phyloP scores from a whole-genome alignment of 352 stramenopile species.

The Phytophthora foliorum region DNA sequence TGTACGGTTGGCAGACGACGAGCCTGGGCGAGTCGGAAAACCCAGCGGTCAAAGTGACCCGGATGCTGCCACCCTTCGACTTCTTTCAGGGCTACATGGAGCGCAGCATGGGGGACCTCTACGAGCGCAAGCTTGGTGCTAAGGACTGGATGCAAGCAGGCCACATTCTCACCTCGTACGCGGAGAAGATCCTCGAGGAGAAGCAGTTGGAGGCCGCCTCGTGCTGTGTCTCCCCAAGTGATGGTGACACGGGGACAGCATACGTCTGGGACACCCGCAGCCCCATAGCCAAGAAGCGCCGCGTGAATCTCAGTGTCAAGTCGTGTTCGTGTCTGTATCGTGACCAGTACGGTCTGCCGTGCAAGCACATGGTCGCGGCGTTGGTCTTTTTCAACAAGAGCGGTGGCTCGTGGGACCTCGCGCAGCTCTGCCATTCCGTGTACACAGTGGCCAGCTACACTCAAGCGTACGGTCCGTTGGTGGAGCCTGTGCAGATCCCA shows the following conservation, averaged over 20 bases:
- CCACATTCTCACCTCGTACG: conserved; percentile 46
- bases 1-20: conserved; percentile 54
- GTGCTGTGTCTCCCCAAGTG: conserved; percentile 54
- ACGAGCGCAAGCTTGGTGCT: conserved; percentile 48
- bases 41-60: conserved; percentile 20
- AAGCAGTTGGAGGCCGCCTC: conserved; percentile 41
- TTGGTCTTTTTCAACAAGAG: conserved; percentile 52
- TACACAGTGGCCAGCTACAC: conserved; percentile 44
- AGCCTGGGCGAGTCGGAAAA: conserved; percentile 35
- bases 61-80: conserved; percentile 47
- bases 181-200: conserved; percentile 40
- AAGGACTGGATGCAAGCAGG: conserved; percentile 38
- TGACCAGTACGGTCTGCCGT: conserved; percentile 48
- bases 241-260: conserved; percentile 46
- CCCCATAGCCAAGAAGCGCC: conserved; percentile 44
- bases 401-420: conserved; percentile 42
- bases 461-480: conserved; percentile 38
- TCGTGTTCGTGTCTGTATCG: conserved; percentile 49
- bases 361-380: conserved; percentile 52
- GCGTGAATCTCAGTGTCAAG: conserved; percentile 44
- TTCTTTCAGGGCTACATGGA: conserved; percentile 65
- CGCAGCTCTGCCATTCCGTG: conserved; percentile 42
- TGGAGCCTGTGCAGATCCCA: conserved; percentile 47
- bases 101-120: conserved; percentile 50
- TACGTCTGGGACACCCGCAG: conserved; percentile 50